Evolutionary conservation across 805 yeast genomes (phyloP).

Genomic region (Candida nonsorbophila): DNA sequence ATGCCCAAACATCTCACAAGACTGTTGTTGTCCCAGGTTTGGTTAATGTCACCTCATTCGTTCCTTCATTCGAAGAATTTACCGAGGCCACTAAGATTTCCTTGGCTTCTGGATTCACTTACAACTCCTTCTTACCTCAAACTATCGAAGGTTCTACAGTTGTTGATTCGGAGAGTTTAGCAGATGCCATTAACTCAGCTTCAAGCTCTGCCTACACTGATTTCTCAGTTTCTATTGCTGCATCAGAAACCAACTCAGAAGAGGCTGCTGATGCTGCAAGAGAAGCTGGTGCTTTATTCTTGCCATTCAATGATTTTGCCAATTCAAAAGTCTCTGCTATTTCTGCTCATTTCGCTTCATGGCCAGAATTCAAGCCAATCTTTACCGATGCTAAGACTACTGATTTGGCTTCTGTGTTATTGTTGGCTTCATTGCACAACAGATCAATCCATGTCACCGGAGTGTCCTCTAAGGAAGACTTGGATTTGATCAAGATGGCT

Average conservation of each 20-base stretch:
- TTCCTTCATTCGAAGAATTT: conserved; percentile 66
- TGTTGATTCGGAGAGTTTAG: conserved; percentile 59
- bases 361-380: conserved; percentile 84
- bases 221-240: conserved; percentile 79
- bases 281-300: conserved; percentile 71
- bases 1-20: conserved; percentile 86
- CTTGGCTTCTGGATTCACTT: conserved; percentile 83
- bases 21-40: conserved; percentile 83
- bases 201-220: conserved; percentile 69
- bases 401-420: conserved; percentile 85
- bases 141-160: conserved; percentile 58
- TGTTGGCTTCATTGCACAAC: conserved; percentile 82
- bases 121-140: conserved; percentile 74
- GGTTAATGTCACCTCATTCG: conserved; percentile 73
- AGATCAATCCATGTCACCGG: conserved; percentile 86
- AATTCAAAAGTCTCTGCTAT: conserved; percentile 70
- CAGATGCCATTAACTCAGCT: conserved; percentile 55
- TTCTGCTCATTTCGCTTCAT: conserved; percentile 70
- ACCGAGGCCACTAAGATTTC: conserved; percentile 66
- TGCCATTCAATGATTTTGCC: conserved; percentile 72
- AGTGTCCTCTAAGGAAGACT: conserved; percentile 74
- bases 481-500: conserved; percentile 78
- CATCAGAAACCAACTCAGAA: conserved; percentile 62
- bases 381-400: conserved; percentile 90
- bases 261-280: conserved; percentile 57